Percentiles rank a stretch among this genome's conserved stretches.
Evolutionary conservation across 202 grass and related monocot species (phyloP).

Genomic region (Digitaria exilis): DNA sequence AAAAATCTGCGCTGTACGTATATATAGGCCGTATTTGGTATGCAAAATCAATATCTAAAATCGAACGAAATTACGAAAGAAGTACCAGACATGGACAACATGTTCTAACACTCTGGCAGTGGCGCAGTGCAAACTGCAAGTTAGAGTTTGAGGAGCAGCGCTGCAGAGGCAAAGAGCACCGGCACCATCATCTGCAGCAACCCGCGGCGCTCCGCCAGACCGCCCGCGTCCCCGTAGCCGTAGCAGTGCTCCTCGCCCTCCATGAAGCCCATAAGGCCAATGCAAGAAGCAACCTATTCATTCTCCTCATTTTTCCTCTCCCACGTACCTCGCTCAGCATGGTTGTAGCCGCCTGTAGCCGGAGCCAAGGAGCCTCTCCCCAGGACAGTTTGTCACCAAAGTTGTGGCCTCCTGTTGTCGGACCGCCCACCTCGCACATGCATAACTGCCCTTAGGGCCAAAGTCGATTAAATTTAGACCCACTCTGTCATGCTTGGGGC

Average conservation of each 20-base stretch:
- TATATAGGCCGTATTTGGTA: neutral
- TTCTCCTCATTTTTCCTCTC: too few species aligned
- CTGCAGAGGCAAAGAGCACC: neutral
- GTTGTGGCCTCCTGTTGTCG: too few species aligned
- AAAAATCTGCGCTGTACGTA: neutral
- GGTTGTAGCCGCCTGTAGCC: too few species aligned
- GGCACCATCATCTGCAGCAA: neutral
- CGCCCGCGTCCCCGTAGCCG: conserved; percentile 9
- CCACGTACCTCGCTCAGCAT: too few species aligned
- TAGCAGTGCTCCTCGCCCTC: conserved; percentile 43
- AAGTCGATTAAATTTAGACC: too few species aligned
- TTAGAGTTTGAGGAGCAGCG: conserved; percentile 14
- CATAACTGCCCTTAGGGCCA: too few species aligned
- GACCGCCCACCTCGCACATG: too few species aligned
- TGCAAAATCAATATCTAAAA: neutral
- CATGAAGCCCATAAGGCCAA: too few species aligned
- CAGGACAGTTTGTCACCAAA: too few species aligned
- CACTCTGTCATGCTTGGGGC: too few species aligned
- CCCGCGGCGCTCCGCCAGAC: neutral
- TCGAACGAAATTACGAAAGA: neutral
- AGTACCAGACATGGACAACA: neutral
- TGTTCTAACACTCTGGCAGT: neutral
- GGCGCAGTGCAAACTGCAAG: neutral
- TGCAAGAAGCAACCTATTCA: too few species aligned
- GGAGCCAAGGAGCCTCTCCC: too few species aligned